Evolutionary conservation across 768 basidiomycete genomes (phyloP).

Genomic region (Sarcodon sp.): DNA sequence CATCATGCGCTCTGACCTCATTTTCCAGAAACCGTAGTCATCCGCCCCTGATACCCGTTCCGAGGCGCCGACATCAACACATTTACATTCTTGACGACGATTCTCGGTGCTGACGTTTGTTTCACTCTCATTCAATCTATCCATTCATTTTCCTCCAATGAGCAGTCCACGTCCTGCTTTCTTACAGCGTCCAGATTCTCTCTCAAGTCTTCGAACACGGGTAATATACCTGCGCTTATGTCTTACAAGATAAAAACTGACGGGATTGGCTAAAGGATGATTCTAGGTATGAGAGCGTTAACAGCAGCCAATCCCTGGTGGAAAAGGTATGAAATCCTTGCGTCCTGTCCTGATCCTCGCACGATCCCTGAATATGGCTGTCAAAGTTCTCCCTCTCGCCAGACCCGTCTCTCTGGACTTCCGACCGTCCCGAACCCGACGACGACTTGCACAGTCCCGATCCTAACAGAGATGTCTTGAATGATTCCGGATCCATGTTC

Average conservation of each 20-base stretch:
- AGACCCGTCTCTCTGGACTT: conserved; percentile 55
- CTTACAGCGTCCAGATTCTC: not conserved
- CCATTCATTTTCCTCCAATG: not conserved
- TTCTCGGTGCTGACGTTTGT: too few relatives aligned
- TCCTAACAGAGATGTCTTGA: conserved; percentile 14
- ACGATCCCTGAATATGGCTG: not conserved
- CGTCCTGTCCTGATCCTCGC: not conserved
- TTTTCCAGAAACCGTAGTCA: too few relatives aligned
- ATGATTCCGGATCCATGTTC: conserved; percentile 31
- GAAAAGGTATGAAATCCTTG: not conserved
- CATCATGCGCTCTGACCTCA: too few relatives aligned
- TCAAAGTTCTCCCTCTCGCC: conserved; percentile 48
- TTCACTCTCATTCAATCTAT: not conserved
- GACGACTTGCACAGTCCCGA: conserved; percentile 67
- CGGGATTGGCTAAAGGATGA: not conserved
- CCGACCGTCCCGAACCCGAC: conserved; percentile 46
- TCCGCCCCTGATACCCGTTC: too few relatives aligned
- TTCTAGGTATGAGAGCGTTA: not conserved
- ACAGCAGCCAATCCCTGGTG: not conserved
- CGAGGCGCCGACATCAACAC: too few relatives aligned
- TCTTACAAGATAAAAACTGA: not conserved
- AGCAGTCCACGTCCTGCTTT: not conserved
- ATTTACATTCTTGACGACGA: too few relatives aligned
- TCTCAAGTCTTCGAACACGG: not conserved
- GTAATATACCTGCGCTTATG: not conserved